Conservation (phyloP, 2,329 filamentous ascomycete genomes). For the Leptoxyphium fumago region DNA sequence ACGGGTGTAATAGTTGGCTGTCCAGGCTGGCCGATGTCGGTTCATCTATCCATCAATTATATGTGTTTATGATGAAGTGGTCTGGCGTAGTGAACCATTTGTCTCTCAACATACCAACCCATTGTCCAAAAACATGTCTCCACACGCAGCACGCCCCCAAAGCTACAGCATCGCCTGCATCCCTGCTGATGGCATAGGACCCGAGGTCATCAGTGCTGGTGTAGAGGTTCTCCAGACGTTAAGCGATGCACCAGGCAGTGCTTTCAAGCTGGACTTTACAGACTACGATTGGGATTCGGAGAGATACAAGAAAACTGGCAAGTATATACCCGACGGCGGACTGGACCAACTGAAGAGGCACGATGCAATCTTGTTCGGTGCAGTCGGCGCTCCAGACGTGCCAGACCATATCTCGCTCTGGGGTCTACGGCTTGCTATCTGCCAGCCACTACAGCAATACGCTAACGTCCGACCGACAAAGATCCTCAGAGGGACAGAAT, state of each 20-base stretch:
- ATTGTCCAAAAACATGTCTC: background rate
- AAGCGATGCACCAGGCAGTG: conserved; percentile 31
- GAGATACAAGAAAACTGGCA: conserved; percentile 49
- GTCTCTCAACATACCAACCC: no score
- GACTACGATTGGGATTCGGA: conserved; percentile 54
- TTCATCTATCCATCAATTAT: no score
- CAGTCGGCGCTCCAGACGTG: conserved; percentile 49
- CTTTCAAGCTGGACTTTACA: conserved; percentile 46
- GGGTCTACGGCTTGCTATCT: conserved; percentile 41
- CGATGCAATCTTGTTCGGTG: conserved; percentile 54
- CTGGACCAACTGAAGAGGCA: conserved; percentile 42
- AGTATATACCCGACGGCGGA: conserved; percentile 48
- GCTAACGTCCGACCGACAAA: conserved; percentile 45
- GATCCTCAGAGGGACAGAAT: conserved; percentile 45
- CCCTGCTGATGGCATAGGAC: conserved; percentile 55
- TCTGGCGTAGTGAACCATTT: no score
- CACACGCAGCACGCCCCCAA: conserved; percentile 13
- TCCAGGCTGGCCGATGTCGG: no score
- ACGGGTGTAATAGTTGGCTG: no score
- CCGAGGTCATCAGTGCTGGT: conserved; percentile 50
- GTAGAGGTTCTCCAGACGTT: conserved; percentile 46
- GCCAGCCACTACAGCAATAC: conserved; percentile 41
- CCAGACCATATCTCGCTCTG: conserved; percentile 44
- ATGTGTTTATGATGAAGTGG: no score
- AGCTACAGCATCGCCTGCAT: conserved; percentile 45